Percentiles rank a stretch among this genome's conserved stretches.
phyloP scores from a whole-genome alignment of 73 alveolate species.

The Paramecium sonneborni region DNA sequence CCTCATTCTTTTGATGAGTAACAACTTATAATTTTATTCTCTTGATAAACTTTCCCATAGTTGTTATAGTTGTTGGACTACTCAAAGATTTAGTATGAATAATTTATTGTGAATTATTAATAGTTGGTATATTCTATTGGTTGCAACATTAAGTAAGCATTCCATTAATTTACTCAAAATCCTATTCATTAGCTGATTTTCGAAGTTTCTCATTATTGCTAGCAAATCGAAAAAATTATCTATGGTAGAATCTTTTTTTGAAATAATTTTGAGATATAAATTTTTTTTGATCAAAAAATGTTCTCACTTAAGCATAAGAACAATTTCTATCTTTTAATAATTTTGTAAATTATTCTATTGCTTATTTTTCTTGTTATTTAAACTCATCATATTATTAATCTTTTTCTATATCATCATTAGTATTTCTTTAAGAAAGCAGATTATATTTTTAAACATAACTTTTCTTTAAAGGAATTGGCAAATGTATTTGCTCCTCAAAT shows the following conservation, averaged over 20 bases:
- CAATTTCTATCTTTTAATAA: conserved; percentile 43
- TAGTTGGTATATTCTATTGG: neutral
- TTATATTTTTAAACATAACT: neutral
- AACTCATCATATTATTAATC: neutral
- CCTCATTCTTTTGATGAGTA: neutral
- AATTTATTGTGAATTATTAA: neutral
- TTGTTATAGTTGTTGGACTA: neutral
- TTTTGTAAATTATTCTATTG: conserved; percentile 28
- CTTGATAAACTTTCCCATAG: neutral
- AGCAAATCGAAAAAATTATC: conserved; percentile 17
- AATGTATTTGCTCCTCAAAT: neutral
- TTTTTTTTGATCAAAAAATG: conserved; percentile 48
- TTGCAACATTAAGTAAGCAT: neutral
- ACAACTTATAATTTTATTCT: neutral
- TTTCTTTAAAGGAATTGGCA: neutral
- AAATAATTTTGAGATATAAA: neutral
- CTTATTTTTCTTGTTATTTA: conserved; percentile 27
- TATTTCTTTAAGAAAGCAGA: neutral
- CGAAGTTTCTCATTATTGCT: neutral
- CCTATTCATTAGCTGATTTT: neutral
- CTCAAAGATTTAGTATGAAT: neutral
- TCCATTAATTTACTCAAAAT: neutral
- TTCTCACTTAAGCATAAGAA: conserved; percentile 46
- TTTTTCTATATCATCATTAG: neutral
- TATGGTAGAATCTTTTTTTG: neutral